phyloP scores from a whole-genome alignment of 164 flowering plant species.

The Tetrastigma voinierianum region DNA sequence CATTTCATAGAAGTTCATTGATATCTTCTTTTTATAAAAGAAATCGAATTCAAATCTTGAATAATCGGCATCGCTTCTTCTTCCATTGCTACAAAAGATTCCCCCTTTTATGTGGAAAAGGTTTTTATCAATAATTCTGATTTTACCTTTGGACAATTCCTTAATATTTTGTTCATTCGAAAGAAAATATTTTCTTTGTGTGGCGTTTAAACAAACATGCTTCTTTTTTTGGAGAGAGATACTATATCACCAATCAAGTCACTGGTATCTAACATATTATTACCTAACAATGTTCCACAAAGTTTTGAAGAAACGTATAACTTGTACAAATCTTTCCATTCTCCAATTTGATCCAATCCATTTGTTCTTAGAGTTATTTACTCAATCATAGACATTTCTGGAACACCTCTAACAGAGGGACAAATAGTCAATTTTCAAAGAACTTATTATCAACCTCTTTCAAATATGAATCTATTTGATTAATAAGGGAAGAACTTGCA shows the following conservation, averaged over 20 bases:
- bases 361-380: not conserved
- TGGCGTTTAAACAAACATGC: no score
- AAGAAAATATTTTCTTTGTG: no score
- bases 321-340: no score
- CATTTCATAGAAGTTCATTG: not conserved
- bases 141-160: no score
- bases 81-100: not conserved
- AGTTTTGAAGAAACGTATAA: no score
- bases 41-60: not conserved
- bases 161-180: no score
- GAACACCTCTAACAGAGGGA: not conserved
- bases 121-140: not conserved
- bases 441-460: not conserved
- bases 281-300: no score
- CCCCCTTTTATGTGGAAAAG: not conserved
- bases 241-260: no score
- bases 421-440: not conserved
- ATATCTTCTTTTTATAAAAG: conserved; percentile 1
- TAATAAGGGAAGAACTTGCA: not conserved
- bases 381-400: not conserved
- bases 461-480: not conserved
- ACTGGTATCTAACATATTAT: no score
- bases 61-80: not conserved
- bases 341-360: not conserved
- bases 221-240: no score